These are phyloP conservation scores for Stachybotrys chartarum DNA, from an alignment of 2,329 filamentous ascomycete genomes.

Conservation along the genomic window DNA sequence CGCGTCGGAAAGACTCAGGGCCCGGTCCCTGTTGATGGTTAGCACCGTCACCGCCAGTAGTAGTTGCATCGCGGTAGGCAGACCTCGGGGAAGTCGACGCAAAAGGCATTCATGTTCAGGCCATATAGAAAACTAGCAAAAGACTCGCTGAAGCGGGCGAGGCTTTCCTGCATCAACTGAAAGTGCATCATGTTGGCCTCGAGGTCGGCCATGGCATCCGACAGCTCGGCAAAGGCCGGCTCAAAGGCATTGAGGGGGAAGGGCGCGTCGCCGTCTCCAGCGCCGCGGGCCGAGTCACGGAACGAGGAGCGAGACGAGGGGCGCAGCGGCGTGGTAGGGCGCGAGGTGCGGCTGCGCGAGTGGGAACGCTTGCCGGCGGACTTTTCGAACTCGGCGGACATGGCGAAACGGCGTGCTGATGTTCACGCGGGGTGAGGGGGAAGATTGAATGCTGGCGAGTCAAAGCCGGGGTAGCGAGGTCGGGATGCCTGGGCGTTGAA, in stretches of 20 bases:
- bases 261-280: conserved; percentile 41
- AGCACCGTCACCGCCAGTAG: conserved; percentile 1
- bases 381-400: conserved; percentile 19
- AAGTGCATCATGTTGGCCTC: conserved; percentile 98
- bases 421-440: background rate
- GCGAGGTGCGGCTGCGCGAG: conserved; percentile 59
- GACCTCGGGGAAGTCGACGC: conserved; percentile 94
- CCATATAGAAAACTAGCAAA: conserved; percentile 95
- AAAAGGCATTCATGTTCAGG: conserved; percentile 98
- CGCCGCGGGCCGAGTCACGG: conserved; percentile 62
- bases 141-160: conserved; percentile 89
- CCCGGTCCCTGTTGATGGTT: conserved; percentile 59
- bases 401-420: conserved; percentile 4
- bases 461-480: background rate
- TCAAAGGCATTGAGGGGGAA: conserved; percentile 78
- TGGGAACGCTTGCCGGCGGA: conserved; percentile 37
- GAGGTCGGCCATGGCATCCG: conserved; percentile 88
- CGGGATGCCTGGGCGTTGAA: too few species aligned
- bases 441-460: background rate
- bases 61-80: conserved; percentile 9
- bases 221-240: conserved; percentile 85
- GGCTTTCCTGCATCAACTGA: conserved; percentile 91
- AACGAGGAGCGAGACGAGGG: conserved; percentile 85
- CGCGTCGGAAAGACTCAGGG: conserved; percentile 70
- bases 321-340: conserved; percentile 86